Evolutionary conservation across 148 eudicot genomes (phyloP).

Genomic region (Vaccinium corymbosum): DNA sequence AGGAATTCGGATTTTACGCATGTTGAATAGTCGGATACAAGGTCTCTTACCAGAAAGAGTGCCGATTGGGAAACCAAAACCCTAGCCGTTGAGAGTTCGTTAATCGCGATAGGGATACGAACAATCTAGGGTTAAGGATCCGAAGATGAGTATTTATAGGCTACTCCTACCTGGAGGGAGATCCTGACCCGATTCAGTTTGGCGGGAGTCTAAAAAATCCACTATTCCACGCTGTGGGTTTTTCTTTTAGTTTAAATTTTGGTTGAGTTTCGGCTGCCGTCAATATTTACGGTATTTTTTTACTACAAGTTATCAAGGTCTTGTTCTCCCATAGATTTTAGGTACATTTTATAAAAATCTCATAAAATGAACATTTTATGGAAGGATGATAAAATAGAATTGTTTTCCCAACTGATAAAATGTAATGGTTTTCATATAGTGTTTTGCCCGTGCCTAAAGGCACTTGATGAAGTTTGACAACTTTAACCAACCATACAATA

Average conservation of each 20-base stretch:
- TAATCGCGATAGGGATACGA: not conserved
- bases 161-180: not conserved
- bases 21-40: not conserved
- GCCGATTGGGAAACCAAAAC: not conserved
- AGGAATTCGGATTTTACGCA: not conserved
- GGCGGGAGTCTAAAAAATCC: not conserved
- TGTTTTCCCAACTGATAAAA: too few relatives aligned
- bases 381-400: too few relatives aligned
- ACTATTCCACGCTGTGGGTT: not conserved
- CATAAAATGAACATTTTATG: too few relatives aligned
- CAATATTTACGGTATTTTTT: too few relatives aligned
- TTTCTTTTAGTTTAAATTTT: not conserved
- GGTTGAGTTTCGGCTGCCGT: too few relatives aligned
- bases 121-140: not conserved
- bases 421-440: too few relatives aligned
- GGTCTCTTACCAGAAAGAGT: slow-evolving; percentile 5
- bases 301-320: too few relatives aligned
- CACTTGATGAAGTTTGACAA: too few relatives aligned
- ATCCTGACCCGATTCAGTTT: not conserved
- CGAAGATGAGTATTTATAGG: not conserved
- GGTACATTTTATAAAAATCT: too few relatives aligned
- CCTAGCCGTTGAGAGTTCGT: not conserved
- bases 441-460: too few relatives aligned
- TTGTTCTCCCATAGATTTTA: too few relatives aligned
- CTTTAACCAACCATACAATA: too few relatives aligned